These are phyloP conservation scores for Lagenidium sp. DNA, from an alignment of 352 stramenopile genomes.

Conservation along the genomic window DNA sequence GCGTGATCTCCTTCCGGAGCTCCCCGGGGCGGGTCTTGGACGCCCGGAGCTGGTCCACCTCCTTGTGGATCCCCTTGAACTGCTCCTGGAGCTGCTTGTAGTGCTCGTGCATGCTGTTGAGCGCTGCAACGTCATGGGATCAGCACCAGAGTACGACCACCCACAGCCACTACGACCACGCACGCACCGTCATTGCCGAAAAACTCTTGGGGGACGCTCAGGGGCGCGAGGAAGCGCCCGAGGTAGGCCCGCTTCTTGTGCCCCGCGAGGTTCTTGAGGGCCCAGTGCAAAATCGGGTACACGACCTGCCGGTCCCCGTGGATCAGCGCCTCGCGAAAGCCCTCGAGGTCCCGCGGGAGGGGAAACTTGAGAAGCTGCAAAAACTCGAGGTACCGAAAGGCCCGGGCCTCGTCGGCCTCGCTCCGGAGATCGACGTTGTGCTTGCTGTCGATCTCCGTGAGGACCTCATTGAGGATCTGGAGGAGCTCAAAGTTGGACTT, in stretches of 20 bases:
- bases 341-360: conserved; percentile 58
- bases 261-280: conserved; percentile 74
- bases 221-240: conserved; percentile 84
- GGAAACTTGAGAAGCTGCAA: conserved; percentile 92
- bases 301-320: conserved; percentile 83
- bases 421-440: conserved; percentile 80
- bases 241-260: conserved; percentile 94
- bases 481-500: conserved; percentile 91
- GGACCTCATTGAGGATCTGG: conserved; percentile 91
- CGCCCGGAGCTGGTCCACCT: conserved; percentile 74
- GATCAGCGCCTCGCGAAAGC: conserved; percentile 66
- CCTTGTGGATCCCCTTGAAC: conserved; percentile 89
- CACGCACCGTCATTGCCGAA: conserved; percentile 62
- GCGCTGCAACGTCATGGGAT: conserved; percentile 4
- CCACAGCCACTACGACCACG: not conserved
- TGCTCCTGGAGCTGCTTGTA: conserved; percentile 92
- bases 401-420: conserved; percentile 69
- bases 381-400: conserved; percentile 87
- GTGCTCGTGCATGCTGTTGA: conserved; percentile 79
- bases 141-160: not conserved
- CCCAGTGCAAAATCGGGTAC: conserved; percentile 91
- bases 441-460: conserved; percentile 81
- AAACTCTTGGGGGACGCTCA: conserved; percentile 92
- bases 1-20: conserved; percentile 84
- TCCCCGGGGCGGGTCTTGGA: conserved; percentile 78